phyloP scores from a whole-genome alignment of 208 protist species.

The Angomonas deanei region DNA sequence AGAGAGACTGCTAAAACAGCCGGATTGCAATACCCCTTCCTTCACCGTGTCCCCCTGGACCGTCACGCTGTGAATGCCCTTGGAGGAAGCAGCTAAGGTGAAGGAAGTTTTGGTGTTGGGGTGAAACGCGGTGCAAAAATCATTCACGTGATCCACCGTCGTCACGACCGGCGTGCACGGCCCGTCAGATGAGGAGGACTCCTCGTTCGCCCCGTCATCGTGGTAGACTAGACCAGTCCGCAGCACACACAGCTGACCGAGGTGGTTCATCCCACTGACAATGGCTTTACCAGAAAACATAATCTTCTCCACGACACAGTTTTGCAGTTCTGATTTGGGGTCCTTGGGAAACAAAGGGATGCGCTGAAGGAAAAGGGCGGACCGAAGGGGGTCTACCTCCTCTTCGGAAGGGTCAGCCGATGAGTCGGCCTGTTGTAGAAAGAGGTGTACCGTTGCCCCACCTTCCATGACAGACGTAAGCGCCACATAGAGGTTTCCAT shows the following conservation, averaged over 20 bases:
- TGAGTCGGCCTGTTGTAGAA: not conserved
- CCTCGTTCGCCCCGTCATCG: too few relatives aligned
- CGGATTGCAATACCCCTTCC: too few relatives aligned
- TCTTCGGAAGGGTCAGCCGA: not conserved
- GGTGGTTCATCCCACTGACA: not conserved
- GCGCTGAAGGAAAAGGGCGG: not conserved
- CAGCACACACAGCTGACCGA: conserved; percentile 1
- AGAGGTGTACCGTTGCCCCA: not conserved
- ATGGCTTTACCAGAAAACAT: conserved; percentile 4
- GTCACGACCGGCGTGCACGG: too few relatives aligned
- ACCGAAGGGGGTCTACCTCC: not conserved
- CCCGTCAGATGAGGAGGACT: too few relatives aligned
- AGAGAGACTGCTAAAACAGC: too few relatives aligned
- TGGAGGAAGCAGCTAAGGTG: too few relatives aligned
- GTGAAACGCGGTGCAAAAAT: not conserved
- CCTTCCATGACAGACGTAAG: not conserved
- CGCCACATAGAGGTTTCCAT: not conserved
- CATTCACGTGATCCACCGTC: not conserved
- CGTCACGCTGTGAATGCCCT: too few relatives aligned
- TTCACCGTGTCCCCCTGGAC: too few relatives aligned
- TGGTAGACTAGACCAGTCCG: not conserved
- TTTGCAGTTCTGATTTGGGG: not conserved
- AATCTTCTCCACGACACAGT: conserved; percentile 8
- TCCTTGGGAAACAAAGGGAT: not conserved
- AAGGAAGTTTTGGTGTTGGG: too few relatives aligned